Percentiles rank a stretch among this genome's conserved stretches.
Evolutionary conservation across 768 basidiomycete species (phyloP).

Genomic region (Boletus rubropictus): DNA sequence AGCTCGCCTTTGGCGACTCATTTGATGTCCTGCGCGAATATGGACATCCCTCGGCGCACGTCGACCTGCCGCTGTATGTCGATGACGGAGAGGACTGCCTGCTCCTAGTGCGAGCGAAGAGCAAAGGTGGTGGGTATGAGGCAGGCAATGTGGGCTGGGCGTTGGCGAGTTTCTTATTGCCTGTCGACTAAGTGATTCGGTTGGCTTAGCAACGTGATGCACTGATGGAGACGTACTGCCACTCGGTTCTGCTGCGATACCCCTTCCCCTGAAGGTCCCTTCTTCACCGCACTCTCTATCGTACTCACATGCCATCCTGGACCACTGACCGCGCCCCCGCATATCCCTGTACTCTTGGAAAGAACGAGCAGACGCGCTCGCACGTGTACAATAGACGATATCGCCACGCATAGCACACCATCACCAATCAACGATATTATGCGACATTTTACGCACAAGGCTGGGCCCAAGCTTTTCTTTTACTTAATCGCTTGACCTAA

Average conservation of each 20-base stretch:
- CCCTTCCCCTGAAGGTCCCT: background rate
- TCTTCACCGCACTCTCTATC: too few species aligned
- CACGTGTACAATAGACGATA: slow-evolving; percentile 2
- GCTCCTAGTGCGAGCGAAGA: slow-evolving; percentile 56
- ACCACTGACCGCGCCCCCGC: too few species aligned
- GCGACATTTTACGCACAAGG: slow-evolving; percentile 2
- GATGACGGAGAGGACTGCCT: slow-evolving; percentile 76
- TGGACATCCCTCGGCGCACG: slow-evolving; percentile 72
- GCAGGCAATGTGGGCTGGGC: slow-evolving; percentile 67
- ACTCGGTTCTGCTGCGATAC: slow-evolving; percentile 15
- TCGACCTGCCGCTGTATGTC: slow-evolving; percentile 68
- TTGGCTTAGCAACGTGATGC: slow-evolving; percentile 1
- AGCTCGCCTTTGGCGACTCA: slow-evolving; percentile 53
- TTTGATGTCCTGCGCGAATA: slow-evolving; percentile 69
- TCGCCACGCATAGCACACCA: background rate
- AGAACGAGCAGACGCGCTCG: background rate
- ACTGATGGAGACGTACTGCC: slow-evolving; percentile 4
- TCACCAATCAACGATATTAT: slow-evolving; percentile 4
- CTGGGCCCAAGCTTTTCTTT: background rate
- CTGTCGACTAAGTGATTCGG: slow-evolving; percentile 35
- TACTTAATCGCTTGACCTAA: too few species aligned
- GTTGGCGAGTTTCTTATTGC: slow-evolving; percentile 73
- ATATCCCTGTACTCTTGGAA: too few species aligned
- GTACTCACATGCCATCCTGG: too few species aligned
- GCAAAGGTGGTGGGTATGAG: slow-evolving; percentile 21